Conservation (phyloP, 2,329 filamentous ascomycete species). For the Neocucurbitaria cava region DNA sequence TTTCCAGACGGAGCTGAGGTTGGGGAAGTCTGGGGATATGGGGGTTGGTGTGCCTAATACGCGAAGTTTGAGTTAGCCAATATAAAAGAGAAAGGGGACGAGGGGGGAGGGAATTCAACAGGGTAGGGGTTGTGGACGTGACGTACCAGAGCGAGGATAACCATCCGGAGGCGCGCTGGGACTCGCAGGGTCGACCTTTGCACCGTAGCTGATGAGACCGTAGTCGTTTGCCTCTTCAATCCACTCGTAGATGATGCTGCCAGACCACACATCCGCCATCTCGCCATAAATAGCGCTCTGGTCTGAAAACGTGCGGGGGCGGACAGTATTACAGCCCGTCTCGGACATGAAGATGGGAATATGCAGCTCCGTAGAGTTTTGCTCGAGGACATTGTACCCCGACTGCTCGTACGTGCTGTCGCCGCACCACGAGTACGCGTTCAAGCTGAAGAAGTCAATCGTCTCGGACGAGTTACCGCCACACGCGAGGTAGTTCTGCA, state of each 20-base stretch:
- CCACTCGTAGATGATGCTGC: slow-evolving; percentile 89
- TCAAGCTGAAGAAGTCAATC: slow-evolving; percentile 84
- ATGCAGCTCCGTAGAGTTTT: slow-evolving; percentile 69
- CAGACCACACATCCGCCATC: slow-evolving; percentile 76
- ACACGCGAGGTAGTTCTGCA: slow-evolving; percentile 80
- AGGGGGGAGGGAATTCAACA: too few relatives aligned
- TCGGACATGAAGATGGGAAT: slow-evolving; percentile 76
- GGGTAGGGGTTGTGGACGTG: background rate
- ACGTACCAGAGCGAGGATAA: slow-evolving; percentile 65
- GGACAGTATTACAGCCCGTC: slow-evolving; percentile 77
- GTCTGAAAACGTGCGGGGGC: slow-evolving; percentile 71
- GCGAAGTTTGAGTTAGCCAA: too few relatives aligned
- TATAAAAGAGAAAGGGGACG: background rate
- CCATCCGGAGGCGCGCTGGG: slow-evolving; percentile 65
- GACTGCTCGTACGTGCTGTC: slow-evolving; percentile 62
- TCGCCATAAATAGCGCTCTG: slow-evolving; percentile 80
- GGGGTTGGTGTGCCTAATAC: slow-evolving; percentile 70
- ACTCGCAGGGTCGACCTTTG: slow-evolving; percentile 58
- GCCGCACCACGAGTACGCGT: slow-evolving; percentile 74
- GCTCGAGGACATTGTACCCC: slow-evolving; percentile 73
- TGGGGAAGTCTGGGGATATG: slow-evolving; percentile 76
- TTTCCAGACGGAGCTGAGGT: slow-evolving; percentile 79
- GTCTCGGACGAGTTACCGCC: slow-evolving; percentile 70
- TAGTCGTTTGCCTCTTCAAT: slow-evolving; percentile 85
- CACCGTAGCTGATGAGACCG: slow-evolving; percentile 79